Conservation (phyloP, 495 filamentous ascomycete species). For the Lepidopterella palustris region DNA sequence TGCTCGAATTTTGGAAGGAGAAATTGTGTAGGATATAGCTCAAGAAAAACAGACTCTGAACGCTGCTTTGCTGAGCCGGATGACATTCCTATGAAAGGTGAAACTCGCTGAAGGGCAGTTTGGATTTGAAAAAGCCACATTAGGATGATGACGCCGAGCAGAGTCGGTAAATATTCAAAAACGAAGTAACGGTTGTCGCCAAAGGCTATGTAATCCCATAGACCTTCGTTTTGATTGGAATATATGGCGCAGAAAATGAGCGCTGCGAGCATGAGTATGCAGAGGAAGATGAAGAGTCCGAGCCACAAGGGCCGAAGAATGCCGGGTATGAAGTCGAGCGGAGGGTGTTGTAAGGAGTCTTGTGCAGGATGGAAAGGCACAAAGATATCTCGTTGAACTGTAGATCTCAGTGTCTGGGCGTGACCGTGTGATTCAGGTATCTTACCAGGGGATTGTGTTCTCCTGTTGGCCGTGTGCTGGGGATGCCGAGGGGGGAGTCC, state of each 20-base stretch:
- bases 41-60: constrained; percentile 47
- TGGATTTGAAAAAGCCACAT: constrained; percentile 70
- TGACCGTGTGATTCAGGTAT: neutral
- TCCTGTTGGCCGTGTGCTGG: neutral
- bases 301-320: constrained; percentile 60
- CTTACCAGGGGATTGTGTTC: neutral
- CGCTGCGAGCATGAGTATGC: constrained; percentile 63
- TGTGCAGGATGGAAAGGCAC: constrained; percentile 46
- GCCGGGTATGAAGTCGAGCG: constrained; percentile 58
- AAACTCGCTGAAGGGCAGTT: constrained; percentile 64
- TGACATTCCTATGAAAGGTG: constrained; percentile 72
- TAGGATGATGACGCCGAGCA: constrained; percentile 65
- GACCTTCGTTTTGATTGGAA: constrained; percentile 48
- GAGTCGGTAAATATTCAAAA: constrained; percentile 73
- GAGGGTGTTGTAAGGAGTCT: constrained; percentile 44
- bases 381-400: constrained; percentile 41
- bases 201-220: constrained; percentile 59
- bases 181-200: constrained; percentile 74
- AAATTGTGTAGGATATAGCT: constrained; percentile 50
- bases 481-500: constrained; percentile 11
- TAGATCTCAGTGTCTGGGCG: neutral
- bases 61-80: constrained; percentile 47
- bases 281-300: constrained; percentile 49
- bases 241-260: constrained; percentile 69
- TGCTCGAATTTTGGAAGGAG: constrained; percentile 53